Base-by-base conservation (phyloP, 1,284 basidiomycete species). In the Trichosporon sp. region DNA sequence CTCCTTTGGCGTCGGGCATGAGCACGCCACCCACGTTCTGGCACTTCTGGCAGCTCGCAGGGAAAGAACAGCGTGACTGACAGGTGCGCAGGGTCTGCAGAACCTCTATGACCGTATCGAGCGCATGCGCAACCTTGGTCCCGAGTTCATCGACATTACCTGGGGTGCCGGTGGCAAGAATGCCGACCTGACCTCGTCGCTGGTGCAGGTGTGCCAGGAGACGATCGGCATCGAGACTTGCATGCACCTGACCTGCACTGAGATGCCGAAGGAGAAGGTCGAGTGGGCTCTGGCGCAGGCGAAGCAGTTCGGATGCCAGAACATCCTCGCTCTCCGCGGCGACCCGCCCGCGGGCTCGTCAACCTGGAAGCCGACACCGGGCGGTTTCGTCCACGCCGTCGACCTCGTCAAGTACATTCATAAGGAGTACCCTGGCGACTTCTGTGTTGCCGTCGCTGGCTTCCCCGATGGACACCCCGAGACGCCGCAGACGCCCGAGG, bases 211-310 rank as follows among this genome's bases (percentile, higher is more conserved):
- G 61, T 95, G 93, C 79, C 94, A 96, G 84, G 88, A 92, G 70
- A 86, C 93, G 35, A 93, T 98, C 82, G 95, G 95, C 2, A 88
- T 98, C 64, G 94, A 98, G 86, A 94, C 94, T 31, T 98, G 95
- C 86, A 96, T 99, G 92, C 96, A 99, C 85, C 85, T 99, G 75
- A 98, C 96, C 56, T 99, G 96, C 82, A 99, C 96, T 43, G 98
- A 98, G 85, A 97, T 98, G 95, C 94, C 94, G 32, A 88, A 88
- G 79, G 91, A 93, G 81, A 97, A 98, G 84, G 93, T 98, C 65
- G 94, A 96, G 84, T 90, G 91, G 78, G 95, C 95, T 26, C 86
- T 98, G 66, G 85, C 96, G 91, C 92, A 96, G 84, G 96, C 96
- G 38, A 97, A 98, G 82, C 85, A 89, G 63, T 88, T 92, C 71